phyloP scores from a whole-genome alignment of 495 filamentous ascomycete genomes.

The Amniculicola lignicola region DNA sequence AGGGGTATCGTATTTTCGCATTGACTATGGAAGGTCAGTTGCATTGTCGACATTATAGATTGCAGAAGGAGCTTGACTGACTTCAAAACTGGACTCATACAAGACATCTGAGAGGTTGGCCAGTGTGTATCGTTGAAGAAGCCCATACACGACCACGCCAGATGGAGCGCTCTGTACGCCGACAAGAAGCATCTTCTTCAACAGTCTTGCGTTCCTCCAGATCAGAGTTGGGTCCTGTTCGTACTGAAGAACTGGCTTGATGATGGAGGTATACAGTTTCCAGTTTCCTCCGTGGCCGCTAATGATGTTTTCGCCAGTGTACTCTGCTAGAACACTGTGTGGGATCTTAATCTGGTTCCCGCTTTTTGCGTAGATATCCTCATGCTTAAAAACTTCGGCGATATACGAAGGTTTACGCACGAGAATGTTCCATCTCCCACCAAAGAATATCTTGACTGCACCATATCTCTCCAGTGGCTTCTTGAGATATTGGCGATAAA shows the following conservation, averaged over 20 bases:
- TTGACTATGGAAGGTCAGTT: neutral
- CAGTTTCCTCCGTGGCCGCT: conserved; percentile 40
- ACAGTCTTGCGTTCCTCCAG: conserved; percentile 11
- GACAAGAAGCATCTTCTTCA: conserved; percentile 10
- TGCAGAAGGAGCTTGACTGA: neutral
- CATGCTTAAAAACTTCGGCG: conserved; percentile 48
- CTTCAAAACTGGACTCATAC: conserved; percentile 14
- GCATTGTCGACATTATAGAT: neutral
- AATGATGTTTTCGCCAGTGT: conserved; percentile 45
- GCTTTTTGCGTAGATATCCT: conserved; percentile 46
- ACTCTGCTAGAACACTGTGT: conserved; percentile 43
- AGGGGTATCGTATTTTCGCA: conserved; percentile 5
- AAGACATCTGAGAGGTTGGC: conserved; percentile 26
- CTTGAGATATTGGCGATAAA: conserved; percentile 37
- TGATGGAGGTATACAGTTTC: conserved; percentile 39
- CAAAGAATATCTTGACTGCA: conserved; percentile 49
- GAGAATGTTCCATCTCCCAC: conserved; percentile 46
- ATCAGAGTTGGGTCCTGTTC: conserved; percentile 8
- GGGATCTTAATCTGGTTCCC: conserved; percentile 52
- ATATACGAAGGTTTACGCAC: conserved; percentile 43
- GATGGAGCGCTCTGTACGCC: conserved; percentile 5
- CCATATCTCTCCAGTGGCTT: conserved; percentile 41
- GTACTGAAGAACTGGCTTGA: conserved; percentile 44
- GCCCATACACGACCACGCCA: conserved; percentile 15
- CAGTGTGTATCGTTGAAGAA: conserved; percentile 28